Evolutionary conservation across 306 rosid genomes (phyloP), one percentile per base, ranked within the genome.

Genomic region (Luffa aegyptiaca): DNA sequence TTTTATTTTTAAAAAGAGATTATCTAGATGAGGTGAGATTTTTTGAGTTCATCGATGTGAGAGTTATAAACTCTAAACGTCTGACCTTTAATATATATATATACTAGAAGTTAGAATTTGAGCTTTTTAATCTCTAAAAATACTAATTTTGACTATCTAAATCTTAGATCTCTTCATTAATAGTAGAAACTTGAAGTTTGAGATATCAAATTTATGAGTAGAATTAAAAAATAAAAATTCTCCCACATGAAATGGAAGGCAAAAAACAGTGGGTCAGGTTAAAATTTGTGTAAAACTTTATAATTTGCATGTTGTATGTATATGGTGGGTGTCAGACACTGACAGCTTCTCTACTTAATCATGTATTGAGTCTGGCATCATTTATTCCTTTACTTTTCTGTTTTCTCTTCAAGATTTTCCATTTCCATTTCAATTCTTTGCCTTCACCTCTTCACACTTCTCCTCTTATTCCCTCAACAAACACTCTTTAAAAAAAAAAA

Each of bases 341-440:
- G 96, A 92, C 94, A 92, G 88, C 90, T 86, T 85, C 76, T 78
- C 75, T 74, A 69, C 37, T 83, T 82, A 88, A 88, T 86, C 89
- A 86, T 88, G 70, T 75, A 77, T 71, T 88, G 73, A 80, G 76
- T 81, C 81, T 80, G 82, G 78, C 76, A 51, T 84, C 90, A 83
- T 74, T 74, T 73, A 81, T 85, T 79, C 79, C 71, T 2, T 76
- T 59, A 33, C 55, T 59, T 68, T 69, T 85, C 46, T 14, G 70
- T 31, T 44, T 81, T 57, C 68, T 84, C 77, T 56, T 9, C 76
- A n/a, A 66, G 20, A 37, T 37, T 39, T 65, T 65, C 14, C 41
- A 71, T 80, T 33, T 31, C 61, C 2, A 17, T 41, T 69, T 69
- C 18, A 20, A 5, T 74, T 74, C 78, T 26, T 45, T 48, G 58